phyloP scores from a whole-genome alignment of 805 yeast genomes.

The Lachancea nothofagi region DNA sequence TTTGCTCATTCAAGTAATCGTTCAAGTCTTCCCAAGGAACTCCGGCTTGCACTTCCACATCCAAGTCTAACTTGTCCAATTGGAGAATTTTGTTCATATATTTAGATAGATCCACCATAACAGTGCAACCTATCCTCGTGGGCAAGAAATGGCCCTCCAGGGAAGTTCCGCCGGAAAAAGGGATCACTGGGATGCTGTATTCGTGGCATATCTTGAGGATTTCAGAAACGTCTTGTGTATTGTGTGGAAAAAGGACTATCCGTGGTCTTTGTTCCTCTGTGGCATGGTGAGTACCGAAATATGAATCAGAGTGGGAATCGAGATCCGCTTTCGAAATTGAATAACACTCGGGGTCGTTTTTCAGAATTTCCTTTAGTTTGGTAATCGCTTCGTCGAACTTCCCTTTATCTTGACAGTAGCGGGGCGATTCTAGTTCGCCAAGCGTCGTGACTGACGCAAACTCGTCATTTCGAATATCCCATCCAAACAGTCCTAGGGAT shows the following conservation, averaged over 20 bases:
- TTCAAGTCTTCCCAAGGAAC: conserved; percentile 73
- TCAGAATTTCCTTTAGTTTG: conserved; percentile 38
- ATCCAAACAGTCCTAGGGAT: conserved; percentile 7
- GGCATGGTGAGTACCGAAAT: conserved; percentile 61
- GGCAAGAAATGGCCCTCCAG: conserved; percentile 78
- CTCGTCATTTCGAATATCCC: conserved; percentile 2
- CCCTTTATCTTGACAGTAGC: conserved; percentile 34
- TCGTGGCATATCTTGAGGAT: conserved; percentile 58
- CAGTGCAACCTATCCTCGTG: conserved; percentile 60
- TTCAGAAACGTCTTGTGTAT: conserved; percentile 61
- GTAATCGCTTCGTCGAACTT: conserved; percentile 38
- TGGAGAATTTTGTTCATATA: conserved; percentile 51
- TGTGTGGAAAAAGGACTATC: conserved; percentile 54
- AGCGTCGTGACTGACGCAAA: conserved; percentile 17
- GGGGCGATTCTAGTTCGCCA: conserved; percentile 19
- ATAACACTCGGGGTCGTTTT: conserved; percentile 32
- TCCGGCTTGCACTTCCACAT: conserved; percentile 70
- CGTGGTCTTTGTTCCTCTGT: conserved; percentile 51
- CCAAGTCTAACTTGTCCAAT: conserved; percentile 60
- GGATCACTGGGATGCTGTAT: conserved; percentile 64
- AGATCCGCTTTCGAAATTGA: conserved; percentile 38
- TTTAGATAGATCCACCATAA: conserved; percentile 52
- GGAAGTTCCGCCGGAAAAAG: conserved; percentile 73
- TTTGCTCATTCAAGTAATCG: conserved; percentile 43
- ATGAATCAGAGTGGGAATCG: conserved; percentile 52